phyloP scores from a whole-genome alignment of 805 yeast genomes.

The Ogataea minuta region DNA sequence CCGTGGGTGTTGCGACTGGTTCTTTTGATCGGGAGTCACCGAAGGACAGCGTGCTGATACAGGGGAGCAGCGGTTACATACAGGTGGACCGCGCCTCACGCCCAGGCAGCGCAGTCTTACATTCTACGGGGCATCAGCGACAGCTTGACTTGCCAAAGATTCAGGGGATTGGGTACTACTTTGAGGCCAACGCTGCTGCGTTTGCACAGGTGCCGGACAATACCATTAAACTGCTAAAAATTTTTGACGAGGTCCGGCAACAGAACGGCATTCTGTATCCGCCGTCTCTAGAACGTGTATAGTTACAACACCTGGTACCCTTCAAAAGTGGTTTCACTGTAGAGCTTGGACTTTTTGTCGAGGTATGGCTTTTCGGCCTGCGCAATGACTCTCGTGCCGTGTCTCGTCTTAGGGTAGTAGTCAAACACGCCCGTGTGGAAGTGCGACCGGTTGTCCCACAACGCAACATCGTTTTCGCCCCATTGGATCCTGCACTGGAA shows the following conservation, averaged over 20 bases:
- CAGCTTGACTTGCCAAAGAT: constrained; percentile 34
- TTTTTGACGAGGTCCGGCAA: constrained; percentile 45
- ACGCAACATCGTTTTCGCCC: constrained; percentile 46
- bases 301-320: constrained; percentile 7
- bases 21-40: constrained; percentile 14
- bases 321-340: constrained; percentile 11
- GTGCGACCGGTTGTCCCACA: constrained; percentile 61
- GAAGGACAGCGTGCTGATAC: constrained; percentile 14
- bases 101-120: constrained; percentile 25
- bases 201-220: constrained; percentile 40
- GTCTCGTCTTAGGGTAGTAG: constrained; percentile 20
- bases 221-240: constrained; percentile 42
- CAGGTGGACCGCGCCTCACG: constrained; percentile 17
- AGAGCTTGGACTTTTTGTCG: constrained; percentile 35
- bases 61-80: constrained; percentile 23
- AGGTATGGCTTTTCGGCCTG: constrained; percentile 34
- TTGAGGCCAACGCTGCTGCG: constrained; percentile 56
- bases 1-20: constrained; percentile 38
- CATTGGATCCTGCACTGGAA: constrained; percentile 51
- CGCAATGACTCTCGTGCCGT: constrained; percentile 23
- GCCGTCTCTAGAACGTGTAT: constrained; percentile 7
- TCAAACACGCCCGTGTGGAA: constrained; percentile 37
- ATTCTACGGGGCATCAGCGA: constrained; percentile 1
- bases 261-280: constrained; percentile 44
- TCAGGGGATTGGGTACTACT: constrained; percentile 44